phyloP scores from a whole-genome alignment of 2,329 filamentous ascomycete genomes.

The Fusarium sp. region DNA sequence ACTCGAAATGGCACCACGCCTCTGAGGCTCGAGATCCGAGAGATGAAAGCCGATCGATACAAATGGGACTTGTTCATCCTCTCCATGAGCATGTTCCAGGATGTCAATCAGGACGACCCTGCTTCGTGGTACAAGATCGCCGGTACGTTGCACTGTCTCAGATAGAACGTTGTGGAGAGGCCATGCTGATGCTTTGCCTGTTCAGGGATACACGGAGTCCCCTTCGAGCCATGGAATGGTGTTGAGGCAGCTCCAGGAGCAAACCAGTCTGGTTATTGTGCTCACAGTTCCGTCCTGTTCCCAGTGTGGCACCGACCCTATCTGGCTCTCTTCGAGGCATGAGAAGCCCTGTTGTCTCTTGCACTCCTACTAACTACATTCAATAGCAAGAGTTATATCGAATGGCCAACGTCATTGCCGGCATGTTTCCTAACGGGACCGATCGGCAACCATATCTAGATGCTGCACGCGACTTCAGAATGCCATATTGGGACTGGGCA shows the following conservation, averaged over 20 bases:
- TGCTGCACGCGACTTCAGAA: slow-evolving; percentile 64
- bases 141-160: slow-evolving; percentile 62
- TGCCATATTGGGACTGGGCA: slow-evolving; percentile 73
- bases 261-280: slow-evolving; percentile 77
- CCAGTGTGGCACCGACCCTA: slow-evolving; percentile 88
- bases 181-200: slow-evolving; percentile 17
- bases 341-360: neutral
- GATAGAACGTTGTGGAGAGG: neutral
- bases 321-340: slow-evolving; percentile 70
- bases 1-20: slow-evolving; percentile 56
- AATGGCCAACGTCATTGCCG: slow-evolving; percentile 59
- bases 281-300: slow-evolving; percentile 81
- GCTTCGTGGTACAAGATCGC: slow-evolving; percentile 84
- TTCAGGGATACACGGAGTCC: slow-evolving; percentile 83
- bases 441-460: slow-evolving; percentile 63
- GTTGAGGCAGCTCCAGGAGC: slow-evolving; percentile 64
- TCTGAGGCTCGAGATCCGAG: slow-evolving; percentile 74
- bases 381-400: slow-evolving; percentile 54
- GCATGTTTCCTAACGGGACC: slow-evolving; percentile 60
- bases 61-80: slow-evolving; percentile 83
- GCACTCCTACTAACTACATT: slow-evolving; percentile 28
- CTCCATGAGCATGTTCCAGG: slow-evolving; percentile 78
- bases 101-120: slow-evolving; percentile 69
- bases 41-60: slow-evolving; percentile 72
- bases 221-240: slow-evolving; percentile 67